These are phyloP conservation scores for Ceratocystis lukuohia DNA, from an alignment of 2,329 filamentous ascomycete species.

Conservation along the genomic window DNA sequence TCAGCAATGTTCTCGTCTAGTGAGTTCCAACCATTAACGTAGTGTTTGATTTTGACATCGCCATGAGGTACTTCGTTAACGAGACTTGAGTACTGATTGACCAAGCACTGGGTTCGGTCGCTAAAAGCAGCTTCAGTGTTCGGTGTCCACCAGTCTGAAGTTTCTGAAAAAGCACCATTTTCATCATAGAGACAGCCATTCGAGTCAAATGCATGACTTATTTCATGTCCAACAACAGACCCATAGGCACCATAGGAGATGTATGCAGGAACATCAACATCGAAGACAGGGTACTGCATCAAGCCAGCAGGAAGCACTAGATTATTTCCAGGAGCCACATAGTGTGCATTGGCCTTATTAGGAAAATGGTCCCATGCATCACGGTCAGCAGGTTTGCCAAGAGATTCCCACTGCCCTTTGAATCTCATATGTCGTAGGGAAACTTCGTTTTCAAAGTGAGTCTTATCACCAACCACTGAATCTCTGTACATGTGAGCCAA, in stretches of 20 bases:
- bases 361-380: slow-evolving; percentile 48
- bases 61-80: background rate
- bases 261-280: slow-evolving; percentile 48
- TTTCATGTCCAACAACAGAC: slow-evolving; percentile 52
- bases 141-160: slow-evolving; percentile 54
- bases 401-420: slow-evolving; percentile 39
- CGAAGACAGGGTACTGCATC: slow-evolving; percentile 55
- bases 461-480: slow-evolving; percentile 36
- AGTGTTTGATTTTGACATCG: slow-evolving; percentile 32
- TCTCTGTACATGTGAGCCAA: slow-evolving; percentile 45
- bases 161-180: slow-evolving; percentile 35
- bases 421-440: slow-evolving; percentile 36
- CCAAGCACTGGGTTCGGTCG: slow-evolving; percentile 48
- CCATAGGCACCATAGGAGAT: slow-evolving; percentile 58
- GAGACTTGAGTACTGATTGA: slow-evolving; percentile 44
- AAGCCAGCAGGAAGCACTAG: slow-evolving; percentile 58
- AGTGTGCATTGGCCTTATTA: slow-evolving; percentile 52
- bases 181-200: slow-evolving; percentile 51
- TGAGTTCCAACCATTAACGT: slow-evolving; percentile 50
- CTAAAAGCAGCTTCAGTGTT: slow-evolving; percentile 45
- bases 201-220: slow-evolving; percentile 58
- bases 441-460: slow-evolving; percentile 46
- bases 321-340: slow-evolving; percentile 50
- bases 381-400: slow-evolving; percentile 47
- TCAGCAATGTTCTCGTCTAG: slow-evolving; percentile 61